Conservation (phyloP, 139 green algal species). For the Tetraselmis chui region DNA sequence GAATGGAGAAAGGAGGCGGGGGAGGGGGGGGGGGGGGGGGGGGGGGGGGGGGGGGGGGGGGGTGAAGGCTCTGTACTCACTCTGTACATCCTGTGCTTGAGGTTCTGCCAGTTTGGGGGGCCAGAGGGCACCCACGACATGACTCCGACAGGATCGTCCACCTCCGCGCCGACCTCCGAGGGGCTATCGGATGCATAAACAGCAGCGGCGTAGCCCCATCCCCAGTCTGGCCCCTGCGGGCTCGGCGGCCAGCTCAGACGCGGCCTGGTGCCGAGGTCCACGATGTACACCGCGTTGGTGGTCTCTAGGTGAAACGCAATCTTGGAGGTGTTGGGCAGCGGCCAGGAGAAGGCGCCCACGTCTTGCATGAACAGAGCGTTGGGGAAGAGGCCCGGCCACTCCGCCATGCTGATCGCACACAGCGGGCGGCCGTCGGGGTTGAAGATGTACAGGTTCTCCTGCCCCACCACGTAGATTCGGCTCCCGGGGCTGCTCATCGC, state of each 20-base stretch:
- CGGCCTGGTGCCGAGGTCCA: slow-evolving; percentile 1
- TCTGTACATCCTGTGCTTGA: not conserved
- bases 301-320: slow-evolving; percentile 21
- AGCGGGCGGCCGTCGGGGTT: not conserved
- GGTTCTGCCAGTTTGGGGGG: not conserved
- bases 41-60: too few relatives aligned
- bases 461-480: slow-evolving; percentile 16
- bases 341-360: slow-evolving; percentile 32
- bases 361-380: slow-evolving; percentile 4
- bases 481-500: slow-evolving; percentile 6
- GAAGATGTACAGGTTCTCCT: not conserved
- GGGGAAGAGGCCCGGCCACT: not conserved
- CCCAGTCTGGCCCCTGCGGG: too few relatives aligned
- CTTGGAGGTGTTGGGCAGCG: slow-evolving; percentile 19
- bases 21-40: too few relatives aligned
- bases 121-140: not conserved
- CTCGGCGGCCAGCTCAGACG: not conserved
- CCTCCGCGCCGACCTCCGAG: not conserved
- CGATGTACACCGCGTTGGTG: slow-evolving; percentile 18
- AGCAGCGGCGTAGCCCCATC: not conserved
- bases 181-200: not conserved
- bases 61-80: too few relatives aligned
- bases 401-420: not conserved
- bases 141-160: not conserved
- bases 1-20: too few relatives aligned